Evolutionary conservation across 495 filamentous ascomycete species (phyloP).

Genomic region (Bacidia rubella): DNA sequence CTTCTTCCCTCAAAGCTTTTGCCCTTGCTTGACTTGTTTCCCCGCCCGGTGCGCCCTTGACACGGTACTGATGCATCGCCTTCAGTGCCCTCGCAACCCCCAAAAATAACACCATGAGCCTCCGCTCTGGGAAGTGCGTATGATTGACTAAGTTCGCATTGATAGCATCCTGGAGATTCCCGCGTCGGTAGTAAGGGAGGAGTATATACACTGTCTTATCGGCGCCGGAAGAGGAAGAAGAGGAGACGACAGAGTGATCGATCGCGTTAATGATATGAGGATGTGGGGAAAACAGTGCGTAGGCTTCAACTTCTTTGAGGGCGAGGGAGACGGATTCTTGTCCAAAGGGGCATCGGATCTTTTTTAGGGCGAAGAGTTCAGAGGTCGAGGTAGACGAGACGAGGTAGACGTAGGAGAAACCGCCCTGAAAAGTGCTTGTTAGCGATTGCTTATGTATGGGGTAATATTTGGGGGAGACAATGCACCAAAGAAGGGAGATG

Average conservation of each 20-base stretch:
- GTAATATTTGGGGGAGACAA: too few species aligned
- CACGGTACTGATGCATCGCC: slow-evolving; percentile 79
- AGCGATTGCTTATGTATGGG: slow-evolving; percentile 10
- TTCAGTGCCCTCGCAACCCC: slow-evolving; percentile 80
- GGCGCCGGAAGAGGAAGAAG: slow-evolving; percentile 42
- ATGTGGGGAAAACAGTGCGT: slow-evolving; percentile 71
- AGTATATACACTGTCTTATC: slow-evolving; percentile 94
- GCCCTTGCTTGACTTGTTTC: slow-evolving; percentile 40
- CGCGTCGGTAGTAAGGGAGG: slow-evolving; percentile 84
- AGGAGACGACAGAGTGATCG: slow-evolving; percentile 62
- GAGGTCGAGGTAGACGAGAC: slow-evolving; percentile 76
- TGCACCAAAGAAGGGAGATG: not conserved
- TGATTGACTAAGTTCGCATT: slow-evolving; percentile 98
- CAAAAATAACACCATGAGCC: slow-evolving; percentile 78
- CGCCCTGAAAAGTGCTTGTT: slow-evolving; percentile 54
- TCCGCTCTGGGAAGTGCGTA: slow-evolving; percentile 77
- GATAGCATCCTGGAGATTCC: slow-evolving; percentile 94
- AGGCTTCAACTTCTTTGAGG: slow-evolving; percentile 93
- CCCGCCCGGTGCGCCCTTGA: slow-evolving; percentile 37
- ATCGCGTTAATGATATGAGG: slow-evolving; percentile 81
- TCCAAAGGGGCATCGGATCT: slow-evolving; percentile 95
- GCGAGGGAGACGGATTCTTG: slow-evolving; percentile 89
- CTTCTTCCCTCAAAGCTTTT: slow-evolving; percentile 45
- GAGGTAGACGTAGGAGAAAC: slow-evolving; percentile 97
- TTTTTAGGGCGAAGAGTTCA: slow-evolving; percentile 86